Conservation (phyloP, 2,329 filamentous ascomycete genomes). For the Hypoxylon sp. region DNA sequence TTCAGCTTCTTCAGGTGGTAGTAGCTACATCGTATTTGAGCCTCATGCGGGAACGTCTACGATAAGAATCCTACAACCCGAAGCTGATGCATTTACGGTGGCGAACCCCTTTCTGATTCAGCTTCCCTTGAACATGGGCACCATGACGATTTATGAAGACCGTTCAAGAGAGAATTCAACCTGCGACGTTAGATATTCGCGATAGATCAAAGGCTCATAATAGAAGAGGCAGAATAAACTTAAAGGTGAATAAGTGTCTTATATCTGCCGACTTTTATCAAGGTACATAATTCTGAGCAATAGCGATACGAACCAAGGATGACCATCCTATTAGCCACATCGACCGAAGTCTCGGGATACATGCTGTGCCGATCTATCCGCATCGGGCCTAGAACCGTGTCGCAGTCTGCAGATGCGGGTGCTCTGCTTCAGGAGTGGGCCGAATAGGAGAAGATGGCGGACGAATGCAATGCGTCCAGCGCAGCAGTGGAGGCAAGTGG, state of each 20-base stretch:
- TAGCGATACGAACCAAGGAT: not conserved
- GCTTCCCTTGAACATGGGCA: not conserved
- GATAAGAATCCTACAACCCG: conserved; percentile 16
- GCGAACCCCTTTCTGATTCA: not conserved
- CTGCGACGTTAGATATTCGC: not conserved
- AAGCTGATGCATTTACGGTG: conserved; percentile 2
- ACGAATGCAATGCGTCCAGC: conserved; percentile 39
- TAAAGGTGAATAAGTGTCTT: not conserved
- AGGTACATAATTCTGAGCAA: not conserved
- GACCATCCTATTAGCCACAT: conserved; percentile 5
- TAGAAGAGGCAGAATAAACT: not conserved
- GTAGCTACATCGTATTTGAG: conserved; percentile 18
- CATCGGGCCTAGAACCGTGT: conserved; percentile 20
- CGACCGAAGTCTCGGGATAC: conserved; percentile 34
- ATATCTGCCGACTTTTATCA: not conserved
- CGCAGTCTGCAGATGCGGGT: conserved; percentile 33
- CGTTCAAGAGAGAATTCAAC: not conserved
- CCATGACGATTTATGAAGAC: not conserved
- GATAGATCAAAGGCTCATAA: not conserved
- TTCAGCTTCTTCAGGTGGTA: not conserved
- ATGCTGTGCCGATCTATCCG: conserved; percentile 24
- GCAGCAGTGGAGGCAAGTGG: conserved; percentile 37
- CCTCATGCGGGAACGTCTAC: conserved; percentile 21
- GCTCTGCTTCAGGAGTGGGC: conserved; percentile 25
- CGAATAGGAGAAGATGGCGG: conserved; percentile 10